Conservation (phyloP, 2,329 filamentous ascomycete genomes). For the Pleoardoris graminearum region DNA sequence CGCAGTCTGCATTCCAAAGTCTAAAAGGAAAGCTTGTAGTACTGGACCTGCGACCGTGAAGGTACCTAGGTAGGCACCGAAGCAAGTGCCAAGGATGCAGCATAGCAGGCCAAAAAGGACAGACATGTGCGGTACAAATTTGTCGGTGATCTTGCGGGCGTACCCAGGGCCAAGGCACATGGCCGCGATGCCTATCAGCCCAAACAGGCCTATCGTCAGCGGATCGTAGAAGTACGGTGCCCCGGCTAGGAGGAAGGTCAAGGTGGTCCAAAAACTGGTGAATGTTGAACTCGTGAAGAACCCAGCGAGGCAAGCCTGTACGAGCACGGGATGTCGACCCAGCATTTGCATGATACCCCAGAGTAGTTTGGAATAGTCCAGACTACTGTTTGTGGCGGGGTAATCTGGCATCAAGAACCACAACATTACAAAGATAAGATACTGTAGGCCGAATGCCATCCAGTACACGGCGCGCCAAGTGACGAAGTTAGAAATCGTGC, state of each 20-base stretch:
- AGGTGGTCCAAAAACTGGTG: conserved; percentile 72
- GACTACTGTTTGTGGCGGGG: conserved; percentile 70
- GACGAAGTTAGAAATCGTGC: conserved; percentile 73
- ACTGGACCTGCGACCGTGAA: conserved; percentile 72
- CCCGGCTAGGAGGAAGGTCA: conserved; percentile 76
- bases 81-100: conserved; percentile 62
- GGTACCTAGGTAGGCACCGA: conserved; percentile 71
- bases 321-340: conserved; percentile 66
- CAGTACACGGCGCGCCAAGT: conserved; percentile 80
- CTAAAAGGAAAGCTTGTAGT: conserved; percentile 70
- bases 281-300: conserved; percentile 66
- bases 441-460: conserved; percentile 73
- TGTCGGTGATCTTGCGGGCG: conserved; percentile 70
- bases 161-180: conserved; percentile 72
- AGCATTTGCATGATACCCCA: conserved; percentile 67
- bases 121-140: conserved; percentile 68
- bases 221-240: conserved; percentile 70
- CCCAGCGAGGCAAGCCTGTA: conserved; percentile 69
- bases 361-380: conserved; percentile 69
- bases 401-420: conserved; percentile 82
- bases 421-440: conserved; percentile 65
- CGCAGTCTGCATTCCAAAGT: conserved; percentile 72
- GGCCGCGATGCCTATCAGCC: conserved; percentile 72
- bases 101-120: conserved; percentile 65
- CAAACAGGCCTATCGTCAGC: conserved; percentile 74